These are phyloP conservation scores for Monosporascus ibericus DNA, from an alignment of 2,329 filamentous ascomycete species.

Conservation along the genomic window DNA sequence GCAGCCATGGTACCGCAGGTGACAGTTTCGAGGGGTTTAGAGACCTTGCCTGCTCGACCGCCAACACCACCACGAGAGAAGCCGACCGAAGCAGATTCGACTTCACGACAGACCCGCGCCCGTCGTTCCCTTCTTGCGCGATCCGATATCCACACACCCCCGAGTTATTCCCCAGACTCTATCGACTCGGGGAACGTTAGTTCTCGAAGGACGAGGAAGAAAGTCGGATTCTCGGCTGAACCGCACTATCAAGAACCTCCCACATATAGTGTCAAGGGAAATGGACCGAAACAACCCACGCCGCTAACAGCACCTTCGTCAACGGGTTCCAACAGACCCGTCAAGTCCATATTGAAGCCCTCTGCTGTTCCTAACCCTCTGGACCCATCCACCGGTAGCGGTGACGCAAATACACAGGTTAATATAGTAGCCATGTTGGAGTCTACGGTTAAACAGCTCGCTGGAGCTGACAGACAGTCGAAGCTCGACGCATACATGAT, in stretches of 20 bases:
- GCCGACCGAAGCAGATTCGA: constrained; percentile 30
- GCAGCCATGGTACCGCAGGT: constrained; percentile 34
- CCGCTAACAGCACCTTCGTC: constrained; percentile 35
- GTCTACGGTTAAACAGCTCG: constrained; percentile 75
- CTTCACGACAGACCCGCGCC: constrained; percentile 28
- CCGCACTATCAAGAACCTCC: constrained; percentile 53
- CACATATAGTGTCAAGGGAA: constrained; percentile 34
- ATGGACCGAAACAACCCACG: constrained; percentile 30
- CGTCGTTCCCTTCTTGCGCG: constrained; percentile 33
- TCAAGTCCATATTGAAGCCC: constrained; percentile 74
- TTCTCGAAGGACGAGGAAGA: constrained; percentile 42
- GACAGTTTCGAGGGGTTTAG: constrained; percentile 36
- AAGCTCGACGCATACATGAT: constrained; percentile 83
- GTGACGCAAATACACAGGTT: constrained; percentile 32
- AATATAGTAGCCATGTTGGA: constrained; percentile 77
- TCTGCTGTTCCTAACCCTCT: constrained; percentile 43
- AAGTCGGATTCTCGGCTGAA: constrained; percentile 50
- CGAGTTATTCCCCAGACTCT: constrained; percentile 40
- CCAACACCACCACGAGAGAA: constrained; percentile 62
- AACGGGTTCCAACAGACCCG: constrained; percentile 35
- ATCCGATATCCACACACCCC: constrained; percentile 45
- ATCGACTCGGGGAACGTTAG: constrained; percentile 36
- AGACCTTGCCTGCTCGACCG: constrained; percentile 51
- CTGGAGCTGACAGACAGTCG: constrained; percentile 63
- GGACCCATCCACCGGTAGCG: constrained; percentile 34